Conservation (phyloP, 2,329 filamentous ascomycete species). For the Paramyrothecium sp. region DNA sequence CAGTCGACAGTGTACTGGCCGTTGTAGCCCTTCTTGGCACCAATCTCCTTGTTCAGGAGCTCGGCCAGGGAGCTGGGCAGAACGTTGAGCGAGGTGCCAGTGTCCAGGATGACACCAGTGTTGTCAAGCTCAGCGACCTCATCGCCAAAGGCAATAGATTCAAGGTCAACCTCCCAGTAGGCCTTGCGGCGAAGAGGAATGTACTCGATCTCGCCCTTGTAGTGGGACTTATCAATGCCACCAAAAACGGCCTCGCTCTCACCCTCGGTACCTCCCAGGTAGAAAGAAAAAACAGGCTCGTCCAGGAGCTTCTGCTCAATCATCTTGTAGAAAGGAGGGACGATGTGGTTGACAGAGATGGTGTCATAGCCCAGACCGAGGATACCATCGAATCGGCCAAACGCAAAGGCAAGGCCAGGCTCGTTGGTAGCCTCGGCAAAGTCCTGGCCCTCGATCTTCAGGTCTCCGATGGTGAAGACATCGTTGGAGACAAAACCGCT, state of each 20-base stretch:
- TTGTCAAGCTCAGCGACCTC: conserved; percentile 85
- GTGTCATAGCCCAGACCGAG: conserved; percentile 91
- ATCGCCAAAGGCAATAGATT: conserved; percentile 86
- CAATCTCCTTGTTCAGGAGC: conserved; percentile 95
- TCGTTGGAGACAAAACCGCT: conserved; percentile 94
- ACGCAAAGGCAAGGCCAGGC: conserved; percentile 95
- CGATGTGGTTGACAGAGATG: conserved; percentile 94
- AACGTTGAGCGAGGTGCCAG: conserved; percentile 95
- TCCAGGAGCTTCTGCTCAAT: conserved; percentile 86
- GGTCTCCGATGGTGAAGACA: conserved; percentile 79
- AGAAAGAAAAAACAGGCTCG: conserved; percentile 94
- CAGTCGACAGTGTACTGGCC: conserved; percentile 97
- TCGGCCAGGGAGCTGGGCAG: conserved; percentile 89
- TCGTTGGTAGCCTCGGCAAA: conserved; percentile 96
- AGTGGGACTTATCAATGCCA: conserved; percentile 79
- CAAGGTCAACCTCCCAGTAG: conserved; percentile 98
- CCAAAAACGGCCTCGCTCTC: conserved; percentile 89
- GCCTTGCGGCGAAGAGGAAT: conserved; percentile 97
- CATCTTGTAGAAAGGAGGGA: conserved; percentile 96
- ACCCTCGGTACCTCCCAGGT: conserved; percentile 73
- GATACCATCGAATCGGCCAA: conserved; percentile 96
- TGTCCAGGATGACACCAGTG: conserved; percentile 97
- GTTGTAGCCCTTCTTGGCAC: conserved; percentile 96
- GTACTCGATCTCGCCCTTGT: conserved; percentile 82
- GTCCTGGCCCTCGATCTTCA: conserved; percentile 84